Evolutionary conservation across 345 rosid species (phyloP).

Genomic region (Reutealis trisperma): DNA sequence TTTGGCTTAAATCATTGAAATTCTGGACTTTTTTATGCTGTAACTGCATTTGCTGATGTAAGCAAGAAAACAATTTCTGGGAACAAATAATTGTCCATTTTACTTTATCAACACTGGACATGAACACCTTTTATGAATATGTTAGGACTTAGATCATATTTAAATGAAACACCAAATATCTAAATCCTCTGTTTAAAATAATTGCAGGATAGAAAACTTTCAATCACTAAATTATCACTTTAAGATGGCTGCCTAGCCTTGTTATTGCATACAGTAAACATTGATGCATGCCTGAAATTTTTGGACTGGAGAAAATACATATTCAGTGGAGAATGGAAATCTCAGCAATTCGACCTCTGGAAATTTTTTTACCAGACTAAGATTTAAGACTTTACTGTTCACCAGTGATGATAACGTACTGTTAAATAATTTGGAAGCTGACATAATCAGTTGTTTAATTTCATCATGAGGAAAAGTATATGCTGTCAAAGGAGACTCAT

Average conservation of each 20-base stretch:
- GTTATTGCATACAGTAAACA: not conserved
- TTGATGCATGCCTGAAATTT: not conserved
- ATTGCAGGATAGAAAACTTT: not conserved
- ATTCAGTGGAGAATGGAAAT: not conserved
- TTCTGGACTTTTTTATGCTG: not conserved
- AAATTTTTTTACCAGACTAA: not conserved
- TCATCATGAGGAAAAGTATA: not conserved
- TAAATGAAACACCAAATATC: not conserved
- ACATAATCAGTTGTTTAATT: not conserved
- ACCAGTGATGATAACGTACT: not conserved
- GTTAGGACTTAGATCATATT: no score
- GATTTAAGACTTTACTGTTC: not conserved
- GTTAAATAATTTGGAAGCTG: not conserved
- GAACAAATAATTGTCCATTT: no score
- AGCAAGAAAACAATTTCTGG: not conserved
- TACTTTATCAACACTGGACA: no score
- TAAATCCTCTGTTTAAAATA: not conserved
- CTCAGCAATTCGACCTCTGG: not conserved
- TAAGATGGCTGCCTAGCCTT: not conserved
- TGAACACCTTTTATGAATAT: not conserved
- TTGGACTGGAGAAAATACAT: not conserved
- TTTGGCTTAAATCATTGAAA: not conserved
- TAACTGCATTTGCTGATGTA: not conserved
- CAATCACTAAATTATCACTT: not conserved
- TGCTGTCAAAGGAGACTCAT: not conserved